Percentiles rank a stretch among this genome's conserved stretches.
phyloP scores from a whole-genome alignment of 2,329 filamentous ascomycete species.

The Ophiostoma sp. region DNA sequence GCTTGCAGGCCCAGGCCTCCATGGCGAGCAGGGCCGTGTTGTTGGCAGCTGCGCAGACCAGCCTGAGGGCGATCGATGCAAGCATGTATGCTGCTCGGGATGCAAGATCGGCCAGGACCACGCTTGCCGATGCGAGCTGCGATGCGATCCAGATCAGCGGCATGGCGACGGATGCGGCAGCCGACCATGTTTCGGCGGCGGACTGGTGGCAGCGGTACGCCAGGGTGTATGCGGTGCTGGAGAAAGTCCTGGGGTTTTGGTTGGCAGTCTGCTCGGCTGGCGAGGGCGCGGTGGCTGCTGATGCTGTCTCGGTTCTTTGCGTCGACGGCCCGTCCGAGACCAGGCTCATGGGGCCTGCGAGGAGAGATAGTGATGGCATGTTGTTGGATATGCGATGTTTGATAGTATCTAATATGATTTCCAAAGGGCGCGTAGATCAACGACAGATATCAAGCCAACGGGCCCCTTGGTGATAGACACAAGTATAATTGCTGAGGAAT shows the following conservation, averaged over 20 bases:
- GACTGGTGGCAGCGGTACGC: constrained; percentile 14
- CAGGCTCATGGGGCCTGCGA: constrained; percentile 17
- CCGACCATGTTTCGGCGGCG: background rate
- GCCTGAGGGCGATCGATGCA: background rate
- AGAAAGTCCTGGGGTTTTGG: background rate
- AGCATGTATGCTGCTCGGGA: background rate
- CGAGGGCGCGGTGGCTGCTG: background rate
- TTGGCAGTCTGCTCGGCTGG: background rate
- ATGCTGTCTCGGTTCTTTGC: background rate
- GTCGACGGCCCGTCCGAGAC: background rate
- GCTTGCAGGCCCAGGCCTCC: constrained; percentile 17
- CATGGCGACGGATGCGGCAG: background rate
- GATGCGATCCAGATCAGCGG: background rate
- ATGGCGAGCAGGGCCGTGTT: constrained; percentile 11
- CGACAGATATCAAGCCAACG: background rate
- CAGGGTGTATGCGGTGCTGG: background rate
- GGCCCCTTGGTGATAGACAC: background rate
- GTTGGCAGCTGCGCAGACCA: background rate
- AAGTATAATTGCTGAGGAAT: background rate
- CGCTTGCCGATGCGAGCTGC: background rate
- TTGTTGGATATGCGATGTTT: background rate
- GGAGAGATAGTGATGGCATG: constrained; percentile 17
- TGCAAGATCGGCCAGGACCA: background rate
- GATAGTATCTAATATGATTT: background rate
- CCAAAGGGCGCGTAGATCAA: background rate